phyloP scores from a whole-genome alignment of 805 yeast species.

The Cyberlindnera euphorbiiphila region DNA sequence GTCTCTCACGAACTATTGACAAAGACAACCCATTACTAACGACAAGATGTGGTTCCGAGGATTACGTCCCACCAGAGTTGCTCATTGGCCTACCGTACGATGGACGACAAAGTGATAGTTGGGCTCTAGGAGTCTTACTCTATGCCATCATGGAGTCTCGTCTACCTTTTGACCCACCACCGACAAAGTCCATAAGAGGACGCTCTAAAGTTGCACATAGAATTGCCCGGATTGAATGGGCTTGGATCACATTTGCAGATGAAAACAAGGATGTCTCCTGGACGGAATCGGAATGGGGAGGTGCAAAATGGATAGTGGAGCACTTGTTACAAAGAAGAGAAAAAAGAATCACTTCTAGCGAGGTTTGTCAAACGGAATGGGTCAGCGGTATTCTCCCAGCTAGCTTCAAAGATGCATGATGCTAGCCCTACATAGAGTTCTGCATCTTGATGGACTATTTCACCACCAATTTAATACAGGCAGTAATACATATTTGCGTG shows the following conservation, averaged over 20 bases:
- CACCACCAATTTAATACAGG: too few relatives aligned
- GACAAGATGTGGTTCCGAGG: conserved; percentile 95
- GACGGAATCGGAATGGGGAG: conserved; percentile 35
- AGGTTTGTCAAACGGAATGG: conserved; percentile 36
- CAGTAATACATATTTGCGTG: too few relatives aligned
- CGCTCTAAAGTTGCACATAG: conserved; percentile 72
- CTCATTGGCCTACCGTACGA: conserved; percentile 88
- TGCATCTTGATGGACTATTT: too few relatives aligned
- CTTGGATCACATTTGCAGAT: conserved; percentile 57
- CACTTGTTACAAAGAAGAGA: conserved; percentile 46
- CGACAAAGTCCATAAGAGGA: conserved; percentile 42
- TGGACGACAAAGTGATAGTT: conserved; percentile 85
- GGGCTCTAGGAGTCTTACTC: conserved; percentile 93
- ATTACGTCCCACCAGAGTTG: conserved; percentile 92
- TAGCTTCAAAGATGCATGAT: conserved; percentile 4
- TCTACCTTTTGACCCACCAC: conserved; percentile 88
- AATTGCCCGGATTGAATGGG: conserved; percentile 91
- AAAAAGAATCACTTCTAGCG: conserved; percentile 34
- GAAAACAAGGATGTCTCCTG: conserved; percentile 24
- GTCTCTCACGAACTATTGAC: conserved; percentile 70
- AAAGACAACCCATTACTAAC: conserved; percentile 59
- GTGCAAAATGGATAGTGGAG: conserved; percentile 49
- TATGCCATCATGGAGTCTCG: conserved; percentile 82
- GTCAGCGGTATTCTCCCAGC: conserved; percentile 20
- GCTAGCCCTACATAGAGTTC: neutral